phyloP scores from a whole-genome alignment of 2,329 filamentous ascomycete species.

The Fusarium succisae region DNA sequence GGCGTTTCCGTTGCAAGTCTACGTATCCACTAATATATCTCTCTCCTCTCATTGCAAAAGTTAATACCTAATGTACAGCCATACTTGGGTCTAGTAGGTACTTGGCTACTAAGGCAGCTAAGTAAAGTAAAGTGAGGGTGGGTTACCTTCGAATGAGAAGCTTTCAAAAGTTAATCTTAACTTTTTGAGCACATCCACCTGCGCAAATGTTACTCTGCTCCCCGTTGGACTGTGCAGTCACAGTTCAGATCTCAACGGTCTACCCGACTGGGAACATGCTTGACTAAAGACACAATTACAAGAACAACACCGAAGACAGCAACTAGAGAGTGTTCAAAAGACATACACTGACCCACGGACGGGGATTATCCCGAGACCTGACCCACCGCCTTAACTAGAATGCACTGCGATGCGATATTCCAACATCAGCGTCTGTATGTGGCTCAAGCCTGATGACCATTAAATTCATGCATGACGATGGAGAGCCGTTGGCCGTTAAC shows the following conservation, averaged over 20 bases:
- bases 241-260: slow-evolving; percentile 19
- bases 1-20: slow-evolving; percentile 16
- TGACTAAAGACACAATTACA: slow-evolving; percentile 4
- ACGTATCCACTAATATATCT: neutral
- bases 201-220: neutral
- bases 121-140: neutral
- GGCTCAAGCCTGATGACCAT: neutral
- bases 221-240: slow-evolving; percentile 14
- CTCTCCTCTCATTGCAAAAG: neutral
- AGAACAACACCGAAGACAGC: neutral
- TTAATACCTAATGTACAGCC: neutral
- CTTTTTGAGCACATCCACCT: neutral
- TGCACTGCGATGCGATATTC: neutral
- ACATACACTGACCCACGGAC: slow-evolving; percentile 2
- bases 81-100: too few species aligned
- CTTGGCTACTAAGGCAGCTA: neutral
- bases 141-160: neutral
- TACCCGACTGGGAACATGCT: slow-evolving; percentile 9
- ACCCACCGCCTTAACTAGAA: neutral
- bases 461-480: slow-evolving; percentile 8
- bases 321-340: neutral
- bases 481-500: neutral
- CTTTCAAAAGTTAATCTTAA: neutral
- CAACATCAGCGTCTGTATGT: neutral
- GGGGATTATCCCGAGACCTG: slow-evolving; percentile 13